Base-by-base conservation (phyloP, 2,329 filamentous ascomycete species). In the Myriangium duriaei region DNA sequence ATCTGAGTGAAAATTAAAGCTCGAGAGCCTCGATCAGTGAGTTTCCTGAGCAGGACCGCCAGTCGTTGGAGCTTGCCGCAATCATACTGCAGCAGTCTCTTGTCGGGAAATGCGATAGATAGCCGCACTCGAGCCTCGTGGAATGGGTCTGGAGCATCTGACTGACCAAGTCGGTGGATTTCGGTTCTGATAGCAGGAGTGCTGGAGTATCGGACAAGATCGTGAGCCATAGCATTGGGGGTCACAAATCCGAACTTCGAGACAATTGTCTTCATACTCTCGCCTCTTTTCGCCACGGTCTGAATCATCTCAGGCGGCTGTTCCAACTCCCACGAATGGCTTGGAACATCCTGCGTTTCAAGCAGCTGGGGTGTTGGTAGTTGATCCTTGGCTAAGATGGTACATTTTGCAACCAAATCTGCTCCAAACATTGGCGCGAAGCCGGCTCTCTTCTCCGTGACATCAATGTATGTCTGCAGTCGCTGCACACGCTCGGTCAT, bases 1-100 rank as follows among this genome's bases (percentile, higher is more conserved):
- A 99, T 98, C 54, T 99, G 91, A 0, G 92, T 96, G 60, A 99
- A 99, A 56, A 99, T 98, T 35, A 99, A 69, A 7, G 86, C 91
- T 5, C 92, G 83, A 53, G 96, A 91, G 1, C 87, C 86, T 28
- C 85, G 86, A 2, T 82, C 75, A 60, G 96, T 87, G 5, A 98
- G 70, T 45, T 81, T 79, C 7, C 91, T 81, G 11, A 98, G 71
- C 2, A 98, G 71, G 43, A 79, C 79, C 52, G 92, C 91, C 11
- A 98, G 71, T 12, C 81, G 78, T 53, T 98, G 91, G 3, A 98
- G 72, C 59, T 98, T 98, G 49, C 91, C 91, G 53, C 91, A 96
- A 59, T 98, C 91, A 57, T 93, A 98, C 56, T 98, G 88, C 1
- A 98, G 67, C n/a, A 98, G 74, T 24, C 91, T 75, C 56, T 87